Percentiles rank a stretch among this genome's conserved stretches.
Conservation (phyloP, 2,329 filamentous ascomycete species). For the Fulvia fulva region DNA sequence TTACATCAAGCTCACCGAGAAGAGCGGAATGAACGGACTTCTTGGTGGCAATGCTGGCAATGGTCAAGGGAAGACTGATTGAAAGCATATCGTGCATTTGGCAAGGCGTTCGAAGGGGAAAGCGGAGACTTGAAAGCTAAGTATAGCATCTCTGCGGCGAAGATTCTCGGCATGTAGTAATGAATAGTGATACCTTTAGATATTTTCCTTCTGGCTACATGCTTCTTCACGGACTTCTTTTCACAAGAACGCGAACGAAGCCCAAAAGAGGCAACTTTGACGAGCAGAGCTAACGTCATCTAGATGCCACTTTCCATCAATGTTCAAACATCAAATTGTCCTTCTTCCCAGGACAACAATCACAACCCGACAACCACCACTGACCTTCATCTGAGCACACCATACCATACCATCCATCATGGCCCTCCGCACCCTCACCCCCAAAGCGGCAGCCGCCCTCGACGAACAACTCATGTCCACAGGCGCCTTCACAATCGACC, state of each 20-base stretch:
- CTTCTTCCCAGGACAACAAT: background rate
- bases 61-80: constrained; percentile 16
- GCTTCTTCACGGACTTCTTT: too few species aligned
- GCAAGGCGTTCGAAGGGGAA: background rate
- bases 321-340: background rate
- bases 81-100: background rate
- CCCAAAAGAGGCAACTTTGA: background rate
- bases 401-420: background rate
- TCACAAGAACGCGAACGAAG: background rate
- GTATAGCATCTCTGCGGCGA: background rate
- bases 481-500: constrained; percentile 85
- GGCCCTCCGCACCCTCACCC: constrained; percentile 60
- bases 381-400: background rate
- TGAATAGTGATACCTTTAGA: constrained; percentile 4
- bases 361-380: background rate
- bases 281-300: constrained; percentile 8
- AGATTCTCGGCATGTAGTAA: constrained; percentile 3
- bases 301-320: background rate
- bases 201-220: background rate
- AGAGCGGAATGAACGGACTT: constrained; percentile 63
- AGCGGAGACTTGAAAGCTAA: background rate
- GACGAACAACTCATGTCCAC: constrained; percentile 93
- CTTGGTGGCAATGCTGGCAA: constrained; percentile 50
- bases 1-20: constrained; percentile 44
- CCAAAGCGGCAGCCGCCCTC: constrained; percentile 81